Base-by-base conservation (phyloP, 2,329 filamentous ascomycete species). In the Colletotrichum abscissum region DNA sequence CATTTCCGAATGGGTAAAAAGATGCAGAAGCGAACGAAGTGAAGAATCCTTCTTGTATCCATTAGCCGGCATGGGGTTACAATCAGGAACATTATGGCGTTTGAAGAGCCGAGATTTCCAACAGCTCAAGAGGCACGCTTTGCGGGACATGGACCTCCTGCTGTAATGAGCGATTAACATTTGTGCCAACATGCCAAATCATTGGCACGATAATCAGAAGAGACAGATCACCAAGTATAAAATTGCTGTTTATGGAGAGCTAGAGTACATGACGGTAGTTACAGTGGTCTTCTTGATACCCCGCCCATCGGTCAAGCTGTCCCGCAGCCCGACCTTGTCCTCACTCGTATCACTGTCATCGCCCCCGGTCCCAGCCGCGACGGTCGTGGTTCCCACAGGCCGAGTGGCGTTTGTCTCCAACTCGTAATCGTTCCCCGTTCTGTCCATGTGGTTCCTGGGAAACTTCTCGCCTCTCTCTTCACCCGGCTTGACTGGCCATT, bases 261-360 rank as follows among this genome's bases (percentile, higher is more conserved):
- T n/a, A 1, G 71, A 66, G 22, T 28, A 65, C 19, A 79, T 67
- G 2, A 80, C 69, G 1, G 78, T 80, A 1, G 78, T 80, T n/a
- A 76, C 75, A 12, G 75, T 80, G 2, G 79, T 80, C 68, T 80
- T 80, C 9, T 77, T 80, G 4, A 80, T 80, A 1, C 79, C 74
- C 9, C 26, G 35, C 11, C n/a, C 56, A 22, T 38, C 69, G 22
- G 19, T n/a, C 67, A n/a, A 66, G 56, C 26, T 38, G 14, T 26
- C 35, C 12, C 33, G 67, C 19, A 64, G 35, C 49, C n/a, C 7
- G 5, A 65, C 14, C 46, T 68, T 68, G 4, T 77, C 68, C 4
- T 75, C 33, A 52, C 76, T 77, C 11, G 80, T 80, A 35, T 78
- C 78, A 42, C 78, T 79, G 0, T 72, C 76, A 30, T 76, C 77